Conservation (phyloP, 208 protist genomes). For the Crithidia sp. region DNA sequence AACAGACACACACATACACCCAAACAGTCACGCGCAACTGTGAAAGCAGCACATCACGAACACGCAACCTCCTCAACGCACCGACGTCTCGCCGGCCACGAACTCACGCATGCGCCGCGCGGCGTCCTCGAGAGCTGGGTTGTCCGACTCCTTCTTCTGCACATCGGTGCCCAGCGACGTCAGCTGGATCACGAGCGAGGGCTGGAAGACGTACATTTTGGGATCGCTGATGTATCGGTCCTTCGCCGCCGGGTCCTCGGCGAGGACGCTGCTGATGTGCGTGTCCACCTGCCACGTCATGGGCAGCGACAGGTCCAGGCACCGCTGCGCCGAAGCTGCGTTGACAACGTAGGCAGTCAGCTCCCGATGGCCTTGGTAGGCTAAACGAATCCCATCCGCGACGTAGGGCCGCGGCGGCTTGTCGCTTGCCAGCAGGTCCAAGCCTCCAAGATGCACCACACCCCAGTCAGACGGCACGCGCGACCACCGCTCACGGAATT, state of each 20-base stretch:
- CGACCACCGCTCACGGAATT: constrained; percentile 58
- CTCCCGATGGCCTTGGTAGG: constrained; percentile 89
- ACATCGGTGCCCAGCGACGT: constrained; percentile 90
- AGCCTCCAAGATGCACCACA: constrained; percentile 87
- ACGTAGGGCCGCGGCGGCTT: constrained; percentile 89
- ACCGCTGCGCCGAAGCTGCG: constrained; percentile 66
- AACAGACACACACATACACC: not conserved
- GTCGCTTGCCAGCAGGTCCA: constrained; percentile 79
- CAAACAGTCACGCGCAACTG: not conserved
- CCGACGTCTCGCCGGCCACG: constrained; percentile 82
- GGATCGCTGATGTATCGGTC: constrained; percentile 89
- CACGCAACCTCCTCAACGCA: constrained; percentile 32
- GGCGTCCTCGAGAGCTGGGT: constrained; percentile 83
- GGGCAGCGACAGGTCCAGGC: constrained; percentile 76
- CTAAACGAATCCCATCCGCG: constrained; percentile 75
- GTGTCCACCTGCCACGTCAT: constrained; percentile 94
- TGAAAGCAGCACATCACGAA: no score
- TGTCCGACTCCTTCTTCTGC: constrained; percentile 78
- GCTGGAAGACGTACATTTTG: constrained; percentile 91
- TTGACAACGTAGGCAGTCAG: constrained; percentile 90
- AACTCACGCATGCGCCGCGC: constrained; percentile 91
- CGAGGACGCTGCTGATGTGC: constrained; percentile 76
- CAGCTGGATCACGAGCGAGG: constrained; percentile 87
- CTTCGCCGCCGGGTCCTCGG: constrained; percentile 60
- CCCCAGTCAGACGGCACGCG: constrained; percentile 86